Conservation (phyloP, 2,329 filamentous ascomycete species). For the Colletotrichum sidae region DNA sequence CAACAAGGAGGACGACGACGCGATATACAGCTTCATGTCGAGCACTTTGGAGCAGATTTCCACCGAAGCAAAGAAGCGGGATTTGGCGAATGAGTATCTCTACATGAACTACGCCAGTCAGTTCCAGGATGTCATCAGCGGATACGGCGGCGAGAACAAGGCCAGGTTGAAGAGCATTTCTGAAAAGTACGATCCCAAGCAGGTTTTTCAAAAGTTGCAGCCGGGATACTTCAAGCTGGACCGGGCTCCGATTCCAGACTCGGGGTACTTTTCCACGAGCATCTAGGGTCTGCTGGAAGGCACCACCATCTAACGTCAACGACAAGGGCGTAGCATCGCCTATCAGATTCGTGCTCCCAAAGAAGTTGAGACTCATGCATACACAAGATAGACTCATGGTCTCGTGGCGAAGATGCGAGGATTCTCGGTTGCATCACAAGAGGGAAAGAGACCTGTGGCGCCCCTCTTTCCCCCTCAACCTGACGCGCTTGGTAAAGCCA, state of each 20-base stretch:
- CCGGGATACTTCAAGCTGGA: slow-evolving; percentile 46
- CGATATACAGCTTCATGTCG: slow-evolving; percentile 38
- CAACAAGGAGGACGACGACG: slow-evolving; percentile 36
- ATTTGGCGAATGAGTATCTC: slow-evolving; percentile 38
- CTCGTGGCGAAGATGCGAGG: too few relatives aligned
- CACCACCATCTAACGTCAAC: too few relatives aligned
- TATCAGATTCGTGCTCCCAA: too few relatives aligned
- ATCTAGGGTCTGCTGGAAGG: not conserved
- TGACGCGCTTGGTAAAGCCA: not conserved
- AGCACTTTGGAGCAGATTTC: slow-evolving; percentile 38
- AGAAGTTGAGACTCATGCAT: too few relatives aligned
- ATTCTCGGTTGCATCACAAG: too few relatives aligned
- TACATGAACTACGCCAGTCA: slow-evolving; percentile 59
- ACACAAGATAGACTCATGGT: too few relatives aligned
- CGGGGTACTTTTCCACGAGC: slow-evolving; percentile 29
- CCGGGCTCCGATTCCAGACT: slow-evolving; percentile 28
- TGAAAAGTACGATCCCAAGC: slow-evolving; percentile 48
- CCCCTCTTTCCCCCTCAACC: too few relatives aligned
- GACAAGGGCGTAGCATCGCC: too few relatives aligned
- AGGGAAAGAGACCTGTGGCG: not conserved
- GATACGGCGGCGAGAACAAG: slow-evolving; percentile 53
- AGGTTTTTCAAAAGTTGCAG: slow-evolving; percentile 48
- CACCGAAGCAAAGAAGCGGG: slow-evolving; percentile 32
- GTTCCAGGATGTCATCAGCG: slow-evolving; percentile 51
- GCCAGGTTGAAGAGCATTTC: slow-evolving; percentile 44